These are phyloP conservation scores for Gastrolobium bilobum DNA, from an alignment of 306 rosid genomes.

Conservation along the genomic window DNA sequence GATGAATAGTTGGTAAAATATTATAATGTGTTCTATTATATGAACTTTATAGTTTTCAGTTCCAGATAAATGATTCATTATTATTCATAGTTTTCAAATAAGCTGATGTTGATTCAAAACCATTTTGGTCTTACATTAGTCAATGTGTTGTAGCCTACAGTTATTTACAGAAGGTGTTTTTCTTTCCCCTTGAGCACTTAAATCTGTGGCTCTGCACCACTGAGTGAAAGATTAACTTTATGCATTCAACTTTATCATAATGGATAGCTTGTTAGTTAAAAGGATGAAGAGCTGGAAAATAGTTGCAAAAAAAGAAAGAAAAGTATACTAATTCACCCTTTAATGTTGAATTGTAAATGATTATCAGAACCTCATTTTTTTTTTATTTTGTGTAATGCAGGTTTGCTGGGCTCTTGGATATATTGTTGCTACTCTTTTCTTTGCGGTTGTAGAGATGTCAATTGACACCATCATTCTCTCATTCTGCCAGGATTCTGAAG, in stretches of 20 bases:
- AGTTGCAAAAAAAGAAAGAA: neutral
- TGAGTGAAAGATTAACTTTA: slow-evolving; percentile 20
- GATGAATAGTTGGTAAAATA: slow-evolving; percentile 21
- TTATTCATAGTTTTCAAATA: slow-evolving; percentile 5
- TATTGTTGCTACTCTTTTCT: slow-evolving; percentile 93
- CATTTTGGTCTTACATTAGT: neutral
- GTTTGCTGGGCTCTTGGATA: slow-evolving; percentile 94
- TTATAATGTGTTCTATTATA: neutral
- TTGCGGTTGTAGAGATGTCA: slow-evolving; percentile 95
- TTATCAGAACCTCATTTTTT: slow-evolving; percentile 2
- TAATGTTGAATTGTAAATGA: slow-evolving; percentile 1
- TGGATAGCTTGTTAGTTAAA: neutral
- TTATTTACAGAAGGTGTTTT: slow-evolving; percentile 7
- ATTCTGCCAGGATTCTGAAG: slow-evolving; percentile 95
- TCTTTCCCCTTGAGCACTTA: neutral
- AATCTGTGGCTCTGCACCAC: neutral
- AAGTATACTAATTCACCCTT: neutral
- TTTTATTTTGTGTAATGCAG: slow-evolving; percentile 59
- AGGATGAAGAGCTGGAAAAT: neutral
- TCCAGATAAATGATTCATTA: slow-evolving; percentile 23
- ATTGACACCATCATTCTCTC: slow-evolving; percentile 96
- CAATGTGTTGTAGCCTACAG: neutral
- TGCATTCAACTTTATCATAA: slow-evolving; percentile 6
- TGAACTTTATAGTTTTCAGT: slow-evolving; percentile 5
- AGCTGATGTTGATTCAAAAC: slow-evolving; percentile 29